Evolutionary conservation across 2,329 filamentous ascomycete species (phyloP), one percentile per base, ranked within the genome.

Genomic region (Xylaria arbuscula): DNA sequence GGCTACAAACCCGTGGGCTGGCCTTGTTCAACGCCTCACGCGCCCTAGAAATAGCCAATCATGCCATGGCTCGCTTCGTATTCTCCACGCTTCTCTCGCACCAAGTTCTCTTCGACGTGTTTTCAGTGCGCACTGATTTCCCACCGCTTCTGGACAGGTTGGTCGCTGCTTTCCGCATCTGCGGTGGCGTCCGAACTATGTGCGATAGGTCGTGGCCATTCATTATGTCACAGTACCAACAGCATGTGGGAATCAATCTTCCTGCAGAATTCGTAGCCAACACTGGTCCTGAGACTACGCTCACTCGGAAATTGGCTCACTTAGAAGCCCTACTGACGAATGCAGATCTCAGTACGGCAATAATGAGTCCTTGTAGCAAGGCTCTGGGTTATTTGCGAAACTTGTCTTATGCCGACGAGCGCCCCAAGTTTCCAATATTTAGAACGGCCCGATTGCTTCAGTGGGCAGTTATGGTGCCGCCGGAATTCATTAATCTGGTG

Each of bases 401-500:
- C 17, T 10, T 67, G 2, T 61, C 64, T 15, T 48, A 55, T 45
- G 24, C 11, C 2, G 17, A 36, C 1, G 51, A 53, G 6, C 24
- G 15, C 40, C 36, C 51, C 1, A 32, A 6, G 15, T 22, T 45
- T 9, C 45, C 45, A 1, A 19, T 15, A 3, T 56, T 53, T 10
- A 24, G 32, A 19, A 48, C 61, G 1, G 51, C 57, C 1, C 68
- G 61, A 1, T 45, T 71, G n/a, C 59, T 72, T 24, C 69, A 66
- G 9, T 75, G 74, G 70, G 63, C 66, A 2, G 69, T 75, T 7
- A 22, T 54, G 6, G 50, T 74, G 2, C 59, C 72, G 1, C 3
- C 56, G 6, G 74, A 76, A 7, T 82, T 78, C 62, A 71, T 77
- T 7, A 70, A 75, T 0, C 74, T 82, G 19, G 69, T 83, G 2